These are phyloP conservation scores for Persicaria tinctoria DNA, from an alignment of 148 eudicot species.

Conservation along the genomic window DNA sequence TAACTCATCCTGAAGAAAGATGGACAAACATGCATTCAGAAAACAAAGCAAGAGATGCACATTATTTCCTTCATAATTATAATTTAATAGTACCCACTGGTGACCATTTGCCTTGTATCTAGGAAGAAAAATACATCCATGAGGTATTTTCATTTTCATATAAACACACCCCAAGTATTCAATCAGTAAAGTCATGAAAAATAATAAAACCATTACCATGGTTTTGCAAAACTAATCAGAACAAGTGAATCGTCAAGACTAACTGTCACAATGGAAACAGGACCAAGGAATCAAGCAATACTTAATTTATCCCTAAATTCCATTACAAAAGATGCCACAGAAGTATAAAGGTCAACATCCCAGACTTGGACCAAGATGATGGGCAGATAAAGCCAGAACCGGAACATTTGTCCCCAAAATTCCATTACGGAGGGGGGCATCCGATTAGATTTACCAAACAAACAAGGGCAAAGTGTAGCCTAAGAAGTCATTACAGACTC, in stretches of 20 bases:
- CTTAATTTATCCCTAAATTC: not conserved
- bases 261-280: not conserved
- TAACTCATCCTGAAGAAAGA: conserved; percentile 52
- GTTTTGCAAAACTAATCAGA: not conserved
- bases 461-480: not conserved
- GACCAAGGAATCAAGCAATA: not conserved
- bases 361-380: not conserved
- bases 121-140: not conserved
- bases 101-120: not conserved
- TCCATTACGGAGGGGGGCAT: not conserved
- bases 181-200: not conserved
- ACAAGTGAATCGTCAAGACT: no score
- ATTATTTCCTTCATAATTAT: not conserved
- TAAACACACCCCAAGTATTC: not conserved
- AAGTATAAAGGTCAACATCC: not conserved
- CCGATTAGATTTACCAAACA: not conserved
- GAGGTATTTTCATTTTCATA: not conserved
- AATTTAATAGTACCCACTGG: not conserved
- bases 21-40: not conserved
- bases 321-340: not conserved
- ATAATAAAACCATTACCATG: not conserved
- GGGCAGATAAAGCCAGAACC: conserved; percentile 9
- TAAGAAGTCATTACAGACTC: not conserved
- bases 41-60: not conserved
- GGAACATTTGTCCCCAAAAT: not conserved